phyloP scores from a whole-genome alignment of 768 basidiomycete species.

The Termitomyces sp. region DNA sequence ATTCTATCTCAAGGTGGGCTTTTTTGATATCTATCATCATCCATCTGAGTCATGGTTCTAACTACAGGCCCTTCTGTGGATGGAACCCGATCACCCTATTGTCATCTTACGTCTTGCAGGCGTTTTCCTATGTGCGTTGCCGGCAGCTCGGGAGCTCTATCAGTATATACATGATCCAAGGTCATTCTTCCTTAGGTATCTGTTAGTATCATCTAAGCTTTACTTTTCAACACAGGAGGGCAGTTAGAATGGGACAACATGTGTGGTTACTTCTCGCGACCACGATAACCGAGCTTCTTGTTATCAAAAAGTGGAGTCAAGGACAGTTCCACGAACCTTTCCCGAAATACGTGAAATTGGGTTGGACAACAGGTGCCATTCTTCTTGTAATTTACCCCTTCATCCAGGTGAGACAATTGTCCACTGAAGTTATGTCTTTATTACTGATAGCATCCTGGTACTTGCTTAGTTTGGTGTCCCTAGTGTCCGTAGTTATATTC shows the following conservation, averaged over 20 bases:
- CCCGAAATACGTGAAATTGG: constrained; percentile 57
- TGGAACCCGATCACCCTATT: constrained; percentile 88
- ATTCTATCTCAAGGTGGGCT: constrained; percentile 76
- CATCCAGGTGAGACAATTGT: constrained; percentile 44
- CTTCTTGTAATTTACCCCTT: constrained; percentile 66
- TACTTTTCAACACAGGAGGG: constrained; percentile 40
- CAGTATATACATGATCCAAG: constrained; percentile 81
- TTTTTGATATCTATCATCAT: background rate
- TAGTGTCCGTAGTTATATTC: constrained; percentile 46
- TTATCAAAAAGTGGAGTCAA: constrained; percentile 78
- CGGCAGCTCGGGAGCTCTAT: constrained; percentile 78
- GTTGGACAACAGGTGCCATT: constrained; percentile 56
- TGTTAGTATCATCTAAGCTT: background rate
- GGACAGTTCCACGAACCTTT: constrained; percentile 64
- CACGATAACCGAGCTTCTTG: constrained; percentile 75
- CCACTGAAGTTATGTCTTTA: background rate
- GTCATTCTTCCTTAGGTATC: constrained; percentile 28
- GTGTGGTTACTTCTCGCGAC: constrained; percentile 85
- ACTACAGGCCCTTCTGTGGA: constrained; percentile 63
- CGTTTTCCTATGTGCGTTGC: constrained; percentile 83
- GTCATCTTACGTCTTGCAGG: constrained; percentile 67
- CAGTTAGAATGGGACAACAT: constrained; percentile 88
- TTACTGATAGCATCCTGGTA: background rate
- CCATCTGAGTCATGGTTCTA: background rate
- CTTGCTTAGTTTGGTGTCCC: constrained; percentile 60